A percentile compares a stretch with the other conserved stretches of the same genome.
Evolutionary conservation across 192 early-diverging fungal genomes (phyloP).

Genomic region (Entrophospora sp.): DNA sequence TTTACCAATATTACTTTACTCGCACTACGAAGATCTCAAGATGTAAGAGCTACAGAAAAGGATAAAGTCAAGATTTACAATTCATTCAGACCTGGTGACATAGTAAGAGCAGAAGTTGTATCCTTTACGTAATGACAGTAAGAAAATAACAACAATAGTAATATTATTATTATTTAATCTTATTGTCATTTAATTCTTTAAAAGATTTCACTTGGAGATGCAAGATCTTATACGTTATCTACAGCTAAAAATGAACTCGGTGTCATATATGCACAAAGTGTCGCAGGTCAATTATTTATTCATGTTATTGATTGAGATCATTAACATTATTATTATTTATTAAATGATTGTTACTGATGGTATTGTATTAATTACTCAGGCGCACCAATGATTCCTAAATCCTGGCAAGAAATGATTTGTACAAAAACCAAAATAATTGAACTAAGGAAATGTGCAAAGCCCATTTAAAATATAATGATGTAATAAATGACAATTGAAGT

Average conservation of each 20-base stretch:
- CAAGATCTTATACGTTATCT: constrained; percentile 78
- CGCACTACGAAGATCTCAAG: constrained; percentile 69
- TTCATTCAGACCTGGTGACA: constrained; percentile 89
- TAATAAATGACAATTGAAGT: no score
- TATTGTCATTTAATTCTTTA: no score
- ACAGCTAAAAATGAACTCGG: constrained; percentile 90
- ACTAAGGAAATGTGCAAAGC: constrained; percentile 91
- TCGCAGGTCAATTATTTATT: constrained; percentile 47
- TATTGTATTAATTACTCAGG: no score
- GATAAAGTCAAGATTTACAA: constrained; percentile 88
- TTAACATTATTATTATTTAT: no score
- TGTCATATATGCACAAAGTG: constrained; percentile 84
- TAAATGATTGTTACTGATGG: no score
- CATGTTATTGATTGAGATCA: no score
- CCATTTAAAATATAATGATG: no score
- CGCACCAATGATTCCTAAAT: constrained; percentile 81
- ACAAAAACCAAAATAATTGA: constrained; percentile 78
- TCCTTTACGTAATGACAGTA: no score
- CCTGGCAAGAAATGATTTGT: constrained; percentile 97
- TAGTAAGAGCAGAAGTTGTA: constrained; percentile 68
- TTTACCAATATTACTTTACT: not conserved
- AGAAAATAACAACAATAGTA: no score
- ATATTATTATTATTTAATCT: no score
- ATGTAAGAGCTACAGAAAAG: constrained; percentile 87
- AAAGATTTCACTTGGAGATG: constrained; percentile 87